These are phyloP conservation scores for Penicillium verrucosum DNA, from an alignment of 2,329 filamentous ascomycete genomes.

Conservation along the genomic window DNA sequence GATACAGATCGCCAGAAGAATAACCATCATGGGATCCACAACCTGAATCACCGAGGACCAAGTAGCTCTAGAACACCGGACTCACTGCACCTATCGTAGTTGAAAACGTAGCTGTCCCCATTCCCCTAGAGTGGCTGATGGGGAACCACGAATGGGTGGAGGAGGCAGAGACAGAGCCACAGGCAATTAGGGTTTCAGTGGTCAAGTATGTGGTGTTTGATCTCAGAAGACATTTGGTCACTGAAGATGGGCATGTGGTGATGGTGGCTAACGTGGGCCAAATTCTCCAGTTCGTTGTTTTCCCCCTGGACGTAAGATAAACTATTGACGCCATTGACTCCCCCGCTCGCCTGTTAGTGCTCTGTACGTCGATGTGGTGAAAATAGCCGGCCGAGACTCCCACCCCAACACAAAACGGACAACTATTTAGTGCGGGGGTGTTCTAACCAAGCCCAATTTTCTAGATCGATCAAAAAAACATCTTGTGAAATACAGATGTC, in stretches of 20 bases:
- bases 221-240: slow-evolving; percentile 28
- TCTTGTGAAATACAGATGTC: neutral
- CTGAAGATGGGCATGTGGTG: slow-evolving; percentile 25
- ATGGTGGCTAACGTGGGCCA: slow-evolving; percentile 17
- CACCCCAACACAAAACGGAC: neutral
- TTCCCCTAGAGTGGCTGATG: no score
- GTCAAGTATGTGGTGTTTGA: slow-evolving; percentile 17
- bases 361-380: neutral
- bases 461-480: neutral
- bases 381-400: slow-evolving; percentile 1
- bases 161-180: no score
- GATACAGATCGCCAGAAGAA: no score
- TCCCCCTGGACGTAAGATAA: neutral
- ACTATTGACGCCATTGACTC: slow-evolving; percentile 1
- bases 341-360: neutral
- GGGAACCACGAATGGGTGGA: no score
- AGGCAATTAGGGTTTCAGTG: slow-evolving; percentile 20
- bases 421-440: neutral
- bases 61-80: no score
- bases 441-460: neutral
- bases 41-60: no score
- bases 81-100: no score
- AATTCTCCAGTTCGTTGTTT: neutral
- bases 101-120: no score
- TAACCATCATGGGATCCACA: no score